Evolutionary conservation across 495 filamentous ascomycete species (phyloP).

Genomic region (Penicillium parvum): DNA sequence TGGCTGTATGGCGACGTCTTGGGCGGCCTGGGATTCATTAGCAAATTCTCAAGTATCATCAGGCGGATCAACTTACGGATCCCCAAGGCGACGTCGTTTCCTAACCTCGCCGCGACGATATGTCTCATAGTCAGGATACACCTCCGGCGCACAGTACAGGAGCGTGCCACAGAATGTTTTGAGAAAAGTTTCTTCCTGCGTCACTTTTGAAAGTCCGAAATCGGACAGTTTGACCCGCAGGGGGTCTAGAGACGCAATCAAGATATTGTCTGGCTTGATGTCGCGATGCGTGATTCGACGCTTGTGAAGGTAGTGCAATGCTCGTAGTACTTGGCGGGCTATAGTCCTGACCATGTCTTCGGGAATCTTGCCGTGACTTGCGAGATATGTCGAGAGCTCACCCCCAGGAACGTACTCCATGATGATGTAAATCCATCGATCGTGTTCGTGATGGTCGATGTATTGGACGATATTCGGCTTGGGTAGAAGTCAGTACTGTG

Average conservation of each 20-base stretch:
- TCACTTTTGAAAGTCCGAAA: constrained; percentile 91
- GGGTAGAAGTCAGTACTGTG: constrained; percentile 1
- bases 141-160: constrained; percentile 92
- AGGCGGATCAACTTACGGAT: constrained; percentile 34
- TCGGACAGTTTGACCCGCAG: constrained; percentile 87
- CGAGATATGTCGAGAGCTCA: constrained; percentile 72
- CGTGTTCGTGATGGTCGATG: constrained; percentile 75
- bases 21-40: constrained; percentile 29
- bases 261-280: constrained; percentile 96
- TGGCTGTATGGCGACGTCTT: constrained; percentile 68
- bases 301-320: constrained; percentile 80
- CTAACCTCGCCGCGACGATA: constrained; percentile 39
- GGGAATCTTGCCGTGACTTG: constrained; percentile 51
- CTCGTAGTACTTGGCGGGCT: constrained; percentile 70
- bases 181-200: constrained; percentile 84
- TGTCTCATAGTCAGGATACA: constrained; percentile 76
- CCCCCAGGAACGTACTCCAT: constrained; percentile 91
- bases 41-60: neutral
- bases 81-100: constrained; percentile 51
- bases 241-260: constrained; percentile 68
- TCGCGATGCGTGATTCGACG: constrained; percentile 91
- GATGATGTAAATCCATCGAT: constrained; percentile 79
- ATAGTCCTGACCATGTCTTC: constrained; percentile 68
- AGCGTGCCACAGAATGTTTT: constrained; percentile 96
- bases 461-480: constrained; percentile 89